A percentile compares a stretch with the other conserved stretches of the same genome.
Conservation (phyloP, 2,329 filamentous ascomycete genomes). For the Beauveria sp. region DNA sequence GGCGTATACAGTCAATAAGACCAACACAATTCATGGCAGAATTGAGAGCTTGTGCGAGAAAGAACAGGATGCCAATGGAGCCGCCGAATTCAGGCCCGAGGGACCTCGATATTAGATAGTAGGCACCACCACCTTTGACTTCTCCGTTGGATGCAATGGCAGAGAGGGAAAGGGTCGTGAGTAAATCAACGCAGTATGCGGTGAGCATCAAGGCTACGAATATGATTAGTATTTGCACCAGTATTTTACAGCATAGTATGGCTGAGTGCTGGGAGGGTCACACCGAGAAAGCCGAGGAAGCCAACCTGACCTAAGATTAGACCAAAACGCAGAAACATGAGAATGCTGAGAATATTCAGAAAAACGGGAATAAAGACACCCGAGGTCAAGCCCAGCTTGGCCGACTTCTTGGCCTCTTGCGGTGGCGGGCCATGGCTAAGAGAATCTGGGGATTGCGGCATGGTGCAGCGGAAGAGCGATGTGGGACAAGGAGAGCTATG, state of each 20-base stretch:
- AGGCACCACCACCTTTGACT: slow-evolving; percentile 79
- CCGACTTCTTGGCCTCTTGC: slow-evolving; percentile 32
- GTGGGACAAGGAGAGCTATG: not conserved
- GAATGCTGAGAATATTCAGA: slow-evolving; percentile 79
- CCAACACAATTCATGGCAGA: slow-evolving; percentile 83
- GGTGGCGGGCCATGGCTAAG: slow-evolving; percentile 1
- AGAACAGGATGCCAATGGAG: slow-evolving; percentile 81
- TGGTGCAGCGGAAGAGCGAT: not conserved
- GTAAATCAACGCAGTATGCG: slow-evolving; percentile 74
- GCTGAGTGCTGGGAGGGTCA: slow-evolving; percentile 18
- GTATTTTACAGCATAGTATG: not conserved
- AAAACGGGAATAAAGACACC: slow-evolving; percentile 85
- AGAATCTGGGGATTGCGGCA: not conserved
- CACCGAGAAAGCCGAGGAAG: slow-evolving; percentile 71
- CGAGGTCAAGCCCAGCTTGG: slow-evolving; percentile 69
- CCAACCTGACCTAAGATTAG: slow-evolving; percentile 76
- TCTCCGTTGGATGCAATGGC: slow-evolving; percentile 87
- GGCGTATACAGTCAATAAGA: slow-evolving; percentile 71
- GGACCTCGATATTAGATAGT: slow-evolving; percentile 81
- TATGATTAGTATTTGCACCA: not conserved
- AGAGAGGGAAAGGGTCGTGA: slow-evolving; percentile 79
- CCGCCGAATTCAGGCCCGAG: slow-evolving; percentile 84
- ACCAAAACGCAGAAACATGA: slow-evolving; percentile 88
- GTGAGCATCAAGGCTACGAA: slow-evolving; percentile 59
- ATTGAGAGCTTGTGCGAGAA: slow-evolving; percentile 82